phyloP scores from a whole-genome alignment of 305 asterid genomes.

The Solanum hybrid region DNA sequence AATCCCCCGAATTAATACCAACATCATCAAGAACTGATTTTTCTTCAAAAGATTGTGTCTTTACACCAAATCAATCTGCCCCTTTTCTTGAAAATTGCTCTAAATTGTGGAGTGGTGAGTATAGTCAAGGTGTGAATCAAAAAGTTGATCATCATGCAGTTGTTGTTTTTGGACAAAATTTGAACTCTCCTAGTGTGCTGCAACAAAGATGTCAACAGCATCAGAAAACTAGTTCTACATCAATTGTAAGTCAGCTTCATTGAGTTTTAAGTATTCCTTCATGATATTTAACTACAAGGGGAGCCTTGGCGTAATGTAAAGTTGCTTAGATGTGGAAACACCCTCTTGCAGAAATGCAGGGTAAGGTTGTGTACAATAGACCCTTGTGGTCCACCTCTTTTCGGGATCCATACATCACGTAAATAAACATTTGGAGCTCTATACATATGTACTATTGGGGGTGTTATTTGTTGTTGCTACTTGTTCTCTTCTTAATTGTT shows the following conservation, averaged over 20 bases:
- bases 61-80: constrained; percentile 26
- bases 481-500: background rate
- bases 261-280: background rate
- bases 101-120: background rate
- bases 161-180: constrained; percentile 15
- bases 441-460: background rate
- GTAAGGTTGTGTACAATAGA: no score
- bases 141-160: constrained; percentile 28
- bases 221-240: constrained; percentile 29
- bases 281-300: background rate
- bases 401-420: background rate
- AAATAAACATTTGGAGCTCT: no score
- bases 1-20: background rate
- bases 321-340: background rate
- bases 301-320: background rate
- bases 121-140: background rate
- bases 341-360: no score
- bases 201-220: constrained; percentile 46
- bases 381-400: background rate
- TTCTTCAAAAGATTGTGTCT: constrained; percentile 16
- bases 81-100: background rate
- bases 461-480: background rate
- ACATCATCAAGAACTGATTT: constrained; percentile 24
- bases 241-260: constrained; percentile 29
- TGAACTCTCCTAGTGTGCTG: constrained; percentile 17